Base-by-base conservation (phyloP, 257 asterid species). In the Linderniella brevidens region DNA sequence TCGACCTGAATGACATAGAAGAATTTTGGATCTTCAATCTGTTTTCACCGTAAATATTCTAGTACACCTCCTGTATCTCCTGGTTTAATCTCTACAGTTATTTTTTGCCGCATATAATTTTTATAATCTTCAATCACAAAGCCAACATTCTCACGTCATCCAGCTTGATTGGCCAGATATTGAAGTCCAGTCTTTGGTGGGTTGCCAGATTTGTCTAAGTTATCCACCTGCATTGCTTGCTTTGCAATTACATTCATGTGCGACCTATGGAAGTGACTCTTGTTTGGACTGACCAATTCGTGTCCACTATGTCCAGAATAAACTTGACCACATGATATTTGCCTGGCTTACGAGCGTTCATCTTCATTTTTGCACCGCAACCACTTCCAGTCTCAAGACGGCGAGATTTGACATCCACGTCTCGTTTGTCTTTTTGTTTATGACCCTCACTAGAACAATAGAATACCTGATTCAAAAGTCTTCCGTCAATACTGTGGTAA, bases 61-160 rank as follows among this genome's bases (percentile, higher is more conserved):
- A 53, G 37, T 19, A 53, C 58, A 0, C 59, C 45, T 15, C 52
- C 37, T 39, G 19, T 54, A 15, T 54, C 43, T 36, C 44, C 12
- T 8, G 6, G 19, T 54, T 44, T 35, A n/a, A 54, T 54, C 46
- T 53, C 35, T 37, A 38, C 5, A 1, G n/a, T n/a, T n/a, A 17
- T 14, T 17, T 41, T 42, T 42, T 9, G 18, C 2, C 39, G 4
- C 11, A 19, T 0, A 32, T 48, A 14, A 13, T 19, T 19, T 47
- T 19, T 25, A 16, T 19, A 47, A 47, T 47, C 13, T 12, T 47
- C n/a, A 47, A 45, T 7, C 5, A 45, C 6, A 45, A n/a, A 45
- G 4, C 41, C 53, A 32, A 49, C 19, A 49, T 49, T 49, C 13
- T 32, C 53, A 6, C 41, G 18, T n/a, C 53, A 17, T 13, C 53